These are phyloP conservation scores for Falciphora oryzae DNA, from an alignment of 2,329 filamentous ascomycete species.

Conservation along the genomic window DNA sequence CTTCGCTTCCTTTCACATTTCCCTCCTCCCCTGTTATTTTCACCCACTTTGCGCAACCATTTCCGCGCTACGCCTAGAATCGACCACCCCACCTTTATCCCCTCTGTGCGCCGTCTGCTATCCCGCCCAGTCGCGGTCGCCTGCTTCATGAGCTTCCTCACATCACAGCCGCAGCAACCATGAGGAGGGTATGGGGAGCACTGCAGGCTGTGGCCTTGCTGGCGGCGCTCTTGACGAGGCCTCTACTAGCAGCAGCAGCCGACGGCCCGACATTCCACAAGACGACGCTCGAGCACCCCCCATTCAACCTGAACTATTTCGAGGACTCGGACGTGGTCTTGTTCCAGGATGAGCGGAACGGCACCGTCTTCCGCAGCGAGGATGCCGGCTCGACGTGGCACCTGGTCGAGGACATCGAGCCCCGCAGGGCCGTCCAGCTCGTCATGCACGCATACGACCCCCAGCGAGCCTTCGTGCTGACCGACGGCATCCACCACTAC, in stretches of 20 bases:
- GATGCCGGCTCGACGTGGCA: conserved; percentile 79
- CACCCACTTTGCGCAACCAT: neutral
- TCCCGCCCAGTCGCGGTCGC: conserved; percentile 4
- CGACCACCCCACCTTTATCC: neutral
- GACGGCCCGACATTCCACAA: conserved; percentile 60
- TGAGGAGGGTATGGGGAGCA: conserved; percentile 44
- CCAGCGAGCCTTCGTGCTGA: conserved; percentile 74
- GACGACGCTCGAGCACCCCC: conserved; percentile 60
- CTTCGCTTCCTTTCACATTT: neutral
- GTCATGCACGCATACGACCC: conserved; percentile 74
- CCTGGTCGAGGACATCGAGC: conserved; percentile 56
- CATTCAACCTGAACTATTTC: conserved; percentile 77
- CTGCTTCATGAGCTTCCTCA: conserved; percentile 37
- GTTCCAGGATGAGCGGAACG: conserved; percentile 59
- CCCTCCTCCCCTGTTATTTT: neutral
- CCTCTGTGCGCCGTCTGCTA: neutral
- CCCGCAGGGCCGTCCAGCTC: conserved; percentile 57
- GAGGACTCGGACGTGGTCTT: conserved; percentile 80
- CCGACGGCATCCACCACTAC: conserved; percentile 65
- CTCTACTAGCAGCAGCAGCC: conserved; percentile 44
- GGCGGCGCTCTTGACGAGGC: conserved; percentile 34
- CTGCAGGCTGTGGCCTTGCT: conserved; percentile 44
- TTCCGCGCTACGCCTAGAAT: neutral
- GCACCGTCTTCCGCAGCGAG: conserved; percentile 68
- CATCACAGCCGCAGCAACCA: conserved; percentile 34